Percentiles rank a stretch among this genome's conserved stretches.
phyloP scores from a whole-genome alignment of 139 green algal genomes.

The Micractinium conductrix region DNA sequence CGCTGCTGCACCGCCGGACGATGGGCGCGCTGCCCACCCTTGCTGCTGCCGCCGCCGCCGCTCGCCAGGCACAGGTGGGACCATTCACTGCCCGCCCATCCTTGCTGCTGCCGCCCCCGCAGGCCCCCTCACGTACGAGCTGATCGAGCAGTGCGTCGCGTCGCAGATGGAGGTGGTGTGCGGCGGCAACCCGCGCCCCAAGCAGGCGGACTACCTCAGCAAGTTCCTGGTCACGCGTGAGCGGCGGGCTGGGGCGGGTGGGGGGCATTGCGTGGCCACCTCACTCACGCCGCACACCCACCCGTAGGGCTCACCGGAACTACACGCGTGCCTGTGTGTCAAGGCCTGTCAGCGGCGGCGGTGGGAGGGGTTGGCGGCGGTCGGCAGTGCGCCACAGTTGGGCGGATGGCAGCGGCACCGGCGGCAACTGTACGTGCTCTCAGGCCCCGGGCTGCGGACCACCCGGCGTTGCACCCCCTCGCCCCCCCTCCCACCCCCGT shows the following conservation, averaged over 20 bases:
- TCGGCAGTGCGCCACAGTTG: neutral
- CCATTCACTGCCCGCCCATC: neutral
- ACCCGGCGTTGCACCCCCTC: neutral
- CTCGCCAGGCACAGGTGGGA: neutral
- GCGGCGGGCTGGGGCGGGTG: neutral
- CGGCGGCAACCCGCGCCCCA: neutral
- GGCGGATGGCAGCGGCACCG: neutral
- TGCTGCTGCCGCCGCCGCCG: neutral
- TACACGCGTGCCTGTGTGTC: neutral
- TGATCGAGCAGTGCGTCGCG: neutral
- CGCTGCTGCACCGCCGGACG: neutral
- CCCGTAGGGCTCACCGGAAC: neutral
- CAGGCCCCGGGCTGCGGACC: neutral
- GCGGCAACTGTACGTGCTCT: neutral
- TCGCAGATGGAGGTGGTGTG: neutral
- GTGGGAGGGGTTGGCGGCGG: neutral
- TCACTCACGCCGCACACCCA: neutral
- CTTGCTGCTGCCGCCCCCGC: neutral
- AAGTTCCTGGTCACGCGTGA: neutral
- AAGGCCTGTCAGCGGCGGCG: neutral
- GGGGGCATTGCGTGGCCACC: neutral
- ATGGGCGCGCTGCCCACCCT: neutral
- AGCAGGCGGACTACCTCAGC: neutral
- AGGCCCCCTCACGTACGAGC: neutral
- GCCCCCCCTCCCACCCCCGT: neutral